Conservation (phyloP, 179 eudicot genomes). For the Sideroxylon spinosum region DNA sequence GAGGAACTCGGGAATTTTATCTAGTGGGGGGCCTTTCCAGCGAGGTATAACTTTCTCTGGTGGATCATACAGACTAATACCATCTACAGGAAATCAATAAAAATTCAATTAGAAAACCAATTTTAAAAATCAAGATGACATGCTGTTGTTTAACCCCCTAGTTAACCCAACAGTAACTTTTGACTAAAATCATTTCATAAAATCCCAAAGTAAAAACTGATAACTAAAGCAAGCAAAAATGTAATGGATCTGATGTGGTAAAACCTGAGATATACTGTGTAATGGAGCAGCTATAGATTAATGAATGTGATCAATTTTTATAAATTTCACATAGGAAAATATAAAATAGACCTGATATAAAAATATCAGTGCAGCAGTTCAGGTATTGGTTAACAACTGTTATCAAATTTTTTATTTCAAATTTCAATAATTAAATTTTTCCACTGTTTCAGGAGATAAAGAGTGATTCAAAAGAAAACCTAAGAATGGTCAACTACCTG, state of each 20-base stretch:
- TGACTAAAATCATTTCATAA: not conserved
- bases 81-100: conserved; percentile 49
- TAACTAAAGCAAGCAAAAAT: not conserved
- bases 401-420: not conserved
- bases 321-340: too few species aligned
- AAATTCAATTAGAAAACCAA: conserved; percentile 3
- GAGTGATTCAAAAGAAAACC: not conserved
- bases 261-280: not conserved
- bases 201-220: not conserved
- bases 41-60: conserved; percentile 84
- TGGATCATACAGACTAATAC: conserved; percentile 89
- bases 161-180: not conserved
- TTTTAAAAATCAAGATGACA: not conserved
- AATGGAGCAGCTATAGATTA: not conserved
- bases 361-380: not conserved
- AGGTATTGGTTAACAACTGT: not conserved
- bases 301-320: not conserved
- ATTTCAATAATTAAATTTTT: not conserved
- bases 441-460: not conserved
- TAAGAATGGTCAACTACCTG: conserved; percentile 51
- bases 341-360: not conserved
- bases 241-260: not conserved
- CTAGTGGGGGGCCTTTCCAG: conserved; percentile 90
- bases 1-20: conserved; percentile 50
- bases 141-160: not conserved